Base-by-base conservation (phyloP, 2,329 filamentous ascomycete genomes). In the Microsporum canis region DNA sequence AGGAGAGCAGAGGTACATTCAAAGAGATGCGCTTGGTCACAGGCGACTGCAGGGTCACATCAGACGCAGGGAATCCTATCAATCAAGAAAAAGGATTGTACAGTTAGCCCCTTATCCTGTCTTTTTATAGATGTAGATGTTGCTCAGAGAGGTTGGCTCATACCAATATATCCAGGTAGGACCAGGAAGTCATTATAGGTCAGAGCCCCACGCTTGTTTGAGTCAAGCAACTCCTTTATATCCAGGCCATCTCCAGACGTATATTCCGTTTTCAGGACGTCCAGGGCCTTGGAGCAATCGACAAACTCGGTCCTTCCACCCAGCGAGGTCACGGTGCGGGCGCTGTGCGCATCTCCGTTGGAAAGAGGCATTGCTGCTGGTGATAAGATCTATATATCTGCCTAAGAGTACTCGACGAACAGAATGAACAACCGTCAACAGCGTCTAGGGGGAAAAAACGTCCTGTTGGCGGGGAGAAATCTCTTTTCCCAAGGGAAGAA, bases 171-270 rank as follows among this genome's bases (percentile, higher is more conserved):
- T 73, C 95, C 95, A 62, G 94, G 94, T 64, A 99, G 83, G 70
- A 99, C 79, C 65, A 99, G 85, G 80, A 99, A 99, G 78, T 99
- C 94, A 77, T 99, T 99, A 83, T 96, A 99, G 63, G 92, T 97
- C 71, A 99, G 82, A 71, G 94, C 94, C 65, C 94, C 94, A 72
- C 91, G 89, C 77, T 87, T 88, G 79, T 88, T 88, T 67, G 92
- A 91, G 79, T 99, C 88, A 75, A 97, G 85, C 69, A 99, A 82
- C 66, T 90, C 86, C 72, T 90, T 81, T 71, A 95, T 84, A 73
- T 90, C 85, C 69, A 99, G 87, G 63, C 94, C 94, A 84, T 99
- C 94, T 69, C 79, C 82, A 73, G 82, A 81, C 67, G 86, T 74
- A 76, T 96, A 96, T 72, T 92, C 84, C 63, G 76, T 77, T 75